Base-by-base conservation (phyloP, 441 rosid genomes). In the Brassica hybrid region DNA sequence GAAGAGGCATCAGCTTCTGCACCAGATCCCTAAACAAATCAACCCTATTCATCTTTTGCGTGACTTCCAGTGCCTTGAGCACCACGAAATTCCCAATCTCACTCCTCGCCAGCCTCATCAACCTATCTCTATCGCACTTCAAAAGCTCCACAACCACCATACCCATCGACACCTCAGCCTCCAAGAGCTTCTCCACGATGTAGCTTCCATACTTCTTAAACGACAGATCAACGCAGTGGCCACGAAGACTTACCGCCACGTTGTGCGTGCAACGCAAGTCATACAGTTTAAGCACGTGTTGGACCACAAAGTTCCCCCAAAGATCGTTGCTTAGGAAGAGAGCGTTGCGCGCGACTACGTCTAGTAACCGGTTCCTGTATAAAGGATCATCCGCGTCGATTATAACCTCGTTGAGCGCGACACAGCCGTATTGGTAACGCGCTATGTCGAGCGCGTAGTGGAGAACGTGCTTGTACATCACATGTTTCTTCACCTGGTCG, bases 391-490 rank as follows among this genome's bases (percentile, higher is more conserved):
- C 71, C 4, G 17, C 41, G 65, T 74, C 71, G 6, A 57, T 74
- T 6, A 74, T 34, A 21, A 74, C 30, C 36, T 56, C 56, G 57
- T 36, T 74, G 65, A 74, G 57, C 9, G 77, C 77, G 13, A 36
- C 36, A 48, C 71, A 74, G 4, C 77, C 77, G 65, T 65, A 3
- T 23, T 16, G 25, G 0, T 36, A 18, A 74, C 77, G 17, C 56
- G 77, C 77, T 23, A 74, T 27, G 36, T 36, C 71, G 3, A 74
- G 71, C 38, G 57, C 77, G 57, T 74, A 12, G 71, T 56, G 43
- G 30, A 65, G 57, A 9, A 30, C 3, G 18, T 36, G 10, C 27
- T 21, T 23, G 77, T 74, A 74, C 56, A 65, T 65, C 1, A 14
- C 77, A 0, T 10, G 6, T 19, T 54, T 73, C 56, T 64, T 73